Evolutionary conservation across 75 land plant species (phyloP).

Genomic region (Picea glauca): DNA sequence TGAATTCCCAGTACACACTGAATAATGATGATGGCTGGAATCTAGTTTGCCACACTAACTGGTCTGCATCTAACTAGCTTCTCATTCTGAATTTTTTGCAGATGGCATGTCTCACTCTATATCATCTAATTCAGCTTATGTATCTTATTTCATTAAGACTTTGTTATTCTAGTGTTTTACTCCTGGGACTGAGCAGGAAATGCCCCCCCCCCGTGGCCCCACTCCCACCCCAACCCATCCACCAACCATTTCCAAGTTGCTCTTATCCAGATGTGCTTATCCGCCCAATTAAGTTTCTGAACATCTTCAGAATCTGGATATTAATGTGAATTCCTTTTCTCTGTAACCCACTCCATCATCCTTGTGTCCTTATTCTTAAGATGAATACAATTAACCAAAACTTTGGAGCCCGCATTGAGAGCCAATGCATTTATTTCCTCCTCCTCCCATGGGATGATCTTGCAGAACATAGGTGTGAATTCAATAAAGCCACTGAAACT

Average conservation of each 20-base stretch:
- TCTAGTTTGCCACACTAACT: background rate
- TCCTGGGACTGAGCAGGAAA: no score
- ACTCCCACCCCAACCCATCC: no score
- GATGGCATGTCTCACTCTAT: background rate
- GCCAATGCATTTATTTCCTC: background rate
- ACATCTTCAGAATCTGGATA: background rate
- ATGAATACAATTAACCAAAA: background rate
- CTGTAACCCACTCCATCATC: no score
- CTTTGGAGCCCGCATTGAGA: background rate
- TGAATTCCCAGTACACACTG: background rate
- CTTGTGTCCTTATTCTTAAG: background rate
- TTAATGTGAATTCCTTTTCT: no score
- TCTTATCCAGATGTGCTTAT: conserved; percentile 1
- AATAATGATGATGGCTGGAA: background rate
- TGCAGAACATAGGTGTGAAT: background rate
- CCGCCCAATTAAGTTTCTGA: background rate
- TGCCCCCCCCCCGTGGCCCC: no score
- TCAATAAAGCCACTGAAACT: background rate
- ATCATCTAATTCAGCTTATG: no score
- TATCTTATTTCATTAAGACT: no score
- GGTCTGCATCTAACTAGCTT: background rate
- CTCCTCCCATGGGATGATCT: background rate
- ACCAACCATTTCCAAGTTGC: background rate
- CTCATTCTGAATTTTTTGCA: background rate
- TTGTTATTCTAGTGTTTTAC: no score